Percentiles rank a stretch among this genome's conserved stretches.
Evolutionary conservation across 2,329 filamentous ascomycete species (phyloP).

Genomic region (Colletotrichum zoysiae): DNA sequence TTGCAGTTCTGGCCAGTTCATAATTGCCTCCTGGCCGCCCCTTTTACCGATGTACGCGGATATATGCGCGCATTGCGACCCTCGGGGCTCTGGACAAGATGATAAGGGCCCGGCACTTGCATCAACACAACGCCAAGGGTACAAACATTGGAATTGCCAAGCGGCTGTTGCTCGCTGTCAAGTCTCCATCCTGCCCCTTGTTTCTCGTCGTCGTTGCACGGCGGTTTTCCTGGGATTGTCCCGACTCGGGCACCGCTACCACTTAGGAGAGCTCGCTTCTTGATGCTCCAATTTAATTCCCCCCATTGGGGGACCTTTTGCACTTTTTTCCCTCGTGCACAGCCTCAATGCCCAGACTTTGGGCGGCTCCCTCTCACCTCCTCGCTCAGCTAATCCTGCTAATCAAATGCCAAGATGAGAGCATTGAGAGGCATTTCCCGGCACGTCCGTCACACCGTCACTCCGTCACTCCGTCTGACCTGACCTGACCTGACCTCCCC

Average conservation of each 20-base stretch:
- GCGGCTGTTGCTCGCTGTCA: conserved; percentile 8
- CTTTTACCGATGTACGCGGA: neutral
- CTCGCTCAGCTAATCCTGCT: conserved; percentile 32
- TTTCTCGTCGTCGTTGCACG: conserved; percentile 16
- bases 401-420: conserved; percentile 34
- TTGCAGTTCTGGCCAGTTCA: neutral
- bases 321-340: conserved; percentile 38
- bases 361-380: conserved; percentile 35
- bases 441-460: conserved; percentile 12
- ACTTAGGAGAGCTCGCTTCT: conserved; percentile 32
- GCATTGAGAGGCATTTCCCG: conserved; percentile 18
- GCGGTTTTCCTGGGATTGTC: conserved; percentile 31
- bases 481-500: too few species aligned
- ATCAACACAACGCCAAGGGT: conserved; percentile 32
- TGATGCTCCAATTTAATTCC: conserved; percentile 37
- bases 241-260: conserved; percentile 31
- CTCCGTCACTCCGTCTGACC: conserved; percentile 22
- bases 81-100: neutral
- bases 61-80: neutral
- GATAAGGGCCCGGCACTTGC: conserved; percentile 34
- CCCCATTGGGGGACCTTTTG: conserved; percentile 37
- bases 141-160: conserved; percentile 30
- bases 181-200: conserved; percentile 32
- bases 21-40: neutral
- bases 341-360: conserved; percentile 41